phyloP scores from a whole-genome alignment of 2,329 filamentous ascomycete genomes.

The Tolypocladium endophyticum region DNA sequence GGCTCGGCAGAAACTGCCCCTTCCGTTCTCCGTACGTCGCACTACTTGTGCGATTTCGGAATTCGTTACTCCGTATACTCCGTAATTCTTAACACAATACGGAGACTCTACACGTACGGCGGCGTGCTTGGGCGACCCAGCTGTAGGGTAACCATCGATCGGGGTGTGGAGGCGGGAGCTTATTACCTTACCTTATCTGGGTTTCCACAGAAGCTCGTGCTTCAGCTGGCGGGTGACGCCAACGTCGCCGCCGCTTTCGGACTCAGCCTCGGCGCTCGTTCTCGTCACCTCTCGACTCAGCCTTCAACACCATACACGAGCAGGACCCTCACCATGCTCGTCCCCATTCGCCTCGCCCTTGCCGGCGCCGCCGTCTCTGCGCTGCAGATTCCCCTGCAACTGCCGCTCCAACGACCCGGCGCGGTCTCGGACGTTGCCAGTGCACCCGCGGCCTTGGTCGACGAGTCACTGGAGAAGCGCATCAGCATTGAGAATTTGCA shows the following conservation, averaged over 20 bases:
- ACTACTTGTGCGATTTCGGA: too few species aligned
- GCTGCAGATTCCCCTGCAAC: constrained; percentile 1
- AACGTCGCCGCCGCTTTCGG: neutral
- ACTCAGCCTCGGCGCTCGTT: neutral
- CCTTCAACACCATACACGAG: neutral
- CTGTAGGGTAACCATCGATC: neutral
- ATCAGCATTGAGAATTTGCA: constrained; percentile 48
- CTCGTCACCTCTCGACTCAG: neutral
- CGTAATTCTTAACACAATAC: too few species aligned
- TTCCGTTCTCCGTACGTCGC: neutral
- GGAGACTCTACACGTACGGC: neutral
- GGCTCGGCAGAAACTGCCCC: neutral
- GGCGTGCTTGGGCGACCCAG: neutral
- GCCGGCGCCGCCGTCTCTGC: neutral
- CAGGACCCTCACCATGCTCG: neutral
- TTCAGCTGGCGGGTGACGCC: neutral
- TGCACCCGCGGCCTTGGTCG: constrained; percentile 26
- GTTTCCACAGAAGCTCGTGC: neutral
- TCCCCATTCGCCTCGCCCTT: neutral
- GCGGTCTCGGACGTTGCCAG: neutral
- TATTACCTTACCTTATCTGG: neutral
- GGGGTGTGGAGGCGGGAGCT: neutral
- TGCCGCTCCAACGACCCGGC: neutral
- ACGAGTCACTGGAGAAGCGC: constrained; percentile 41
- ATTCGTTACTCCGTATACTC: too few species aligned